phyloP scores from a whole-genome alignment of 164 flowering plant species.

The Liriodendron chinense region DNA sequence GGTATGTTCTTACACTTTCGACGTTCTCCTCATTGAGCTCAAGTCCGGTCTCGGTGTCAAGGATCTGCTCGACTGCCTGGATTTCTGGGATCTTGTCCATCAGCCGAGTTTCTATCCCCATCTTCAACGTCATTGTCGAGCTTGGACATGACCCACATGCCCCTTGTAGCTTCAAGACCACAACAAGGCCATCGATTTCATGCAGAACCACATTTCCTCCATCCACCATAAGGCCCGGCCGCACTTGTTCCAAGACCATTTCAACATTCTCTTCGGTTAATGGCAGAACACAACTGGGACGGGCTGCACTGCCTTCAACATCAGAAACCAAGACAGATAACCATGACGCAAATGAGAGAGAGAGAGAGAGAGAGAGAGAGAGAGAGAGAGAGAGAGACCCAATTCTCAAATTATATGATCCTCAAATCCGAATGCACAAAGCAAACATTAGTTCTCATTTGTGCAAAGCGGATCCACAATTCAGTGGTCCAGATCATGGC shows the following conservation, averaged over 20 bases:
- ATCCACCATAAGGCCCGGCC: slow-evolving; percentile 91
- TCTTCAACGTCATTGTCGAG: slow-evolving; percentile 85
- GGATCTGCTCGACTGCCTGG: slow-evolving; percentile 77
- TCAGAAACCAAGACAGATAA: slow-evolving; percentile 7
- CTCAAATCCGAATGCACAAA: not conserved
- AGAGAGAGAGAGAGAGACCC: not conserved
- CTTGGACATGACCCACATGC: slow-evolving; percentile 98
- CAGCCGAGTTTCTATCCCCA: slow-evolving; percentile 82
- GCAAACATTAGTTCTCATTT: not conserved
- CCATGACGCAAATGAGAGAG: not conserved
- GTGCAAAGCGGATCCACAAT: too few species aligned
- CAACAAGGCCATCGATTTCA: slow-evolving; percentile 90
- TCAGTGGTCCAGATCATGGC: too few species aligned
- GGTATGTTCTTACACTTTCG: slow-evolving; percentile 57
- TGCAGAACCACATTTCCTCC: slow-evolving; percentile 91
- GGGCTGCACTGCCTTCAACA: slow-evolving; percentile 20
- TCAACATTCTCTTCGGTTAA: slow-evolving; percentile 90
- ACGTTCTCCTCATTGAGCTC: slow-evolving; percentile 82
- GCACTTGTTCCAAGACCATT: slow-evolving; percentile 75
- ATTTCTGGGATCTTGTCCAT: slow-evolving; percentile 89
- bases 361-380: not conserved
- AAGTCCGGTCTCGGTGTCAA: slow-evolving; percentile 83
- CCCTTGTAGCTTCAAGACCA: slow-evolving; percentile 85
- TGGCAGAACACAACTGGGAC: slow-evolving; percentile 45
- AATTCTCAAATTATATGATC: too few species aligned